Conservation (phyloP, 352 stramenopile species). For the Pythium graminicola region DNA sequence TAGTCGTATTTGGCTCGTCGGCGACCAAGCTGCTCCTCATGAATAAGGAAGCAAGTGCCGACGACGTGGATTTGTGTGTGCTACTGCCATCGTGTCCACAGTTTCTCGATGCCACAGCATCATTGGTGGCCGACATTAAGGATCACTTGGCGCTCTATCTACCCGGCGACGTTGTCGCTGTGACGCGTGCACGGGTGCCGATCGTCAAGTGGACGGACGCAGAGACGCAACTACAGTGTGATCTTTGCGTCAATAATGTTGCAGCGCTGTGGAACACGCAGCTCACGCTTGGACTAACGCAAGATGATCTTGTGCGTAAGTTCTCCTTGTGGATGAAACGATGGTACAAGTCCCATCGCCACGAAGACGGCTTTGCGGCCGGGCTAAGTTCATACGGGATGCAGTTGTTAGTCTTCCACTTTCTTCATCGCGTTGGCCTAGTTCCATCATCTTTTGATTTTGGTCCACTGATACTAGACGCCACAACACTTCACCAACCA, state of each 20-base stretch:
- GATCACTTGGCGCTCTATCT: conserved; percentile 68
- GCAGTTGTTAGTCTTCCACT: conserved; percentile 60
- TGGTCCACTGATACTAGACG: conserved; percentile 1
- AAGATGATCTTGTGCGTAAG: neutral
- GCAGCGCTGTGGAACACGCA: conserved; percentile 74
- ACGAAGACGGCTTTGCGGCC: conserved; percentile 27
- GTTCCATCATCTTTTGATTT: conserved; percentile 44
- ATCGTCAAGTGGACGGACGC: conserved; percentile 59
- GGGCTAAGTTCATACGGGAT: conserved; percentile 67
- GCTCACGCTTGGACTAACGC: conserved; percentile 31
- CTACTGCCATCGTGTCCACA: conserved; percentile 46
- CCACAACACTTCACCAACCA: neutral
- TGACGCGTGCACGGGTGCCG: conserved; percentile 52
- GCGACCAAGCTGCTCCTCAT: conserved; percentile 36
- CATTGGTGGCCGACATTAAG: conserved; percentile 49
- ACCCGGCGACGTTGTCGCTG: conserved; percentile 18
- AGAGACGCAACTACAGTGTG: conserved; percentile 35
- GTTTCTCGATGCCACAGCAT: conserved; percentile 44
- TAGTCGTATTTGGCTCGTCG: conserved; percentile 66
- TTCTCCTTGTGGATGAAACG: conserved; percentile 50
- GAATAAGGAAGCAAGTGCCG: neutral
- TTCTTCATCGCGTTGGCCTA: conserved; percentile 42
- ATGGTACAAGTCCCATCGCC: conserved; percentile 32
- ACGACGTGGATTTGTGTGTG: conserved; percentile 72
- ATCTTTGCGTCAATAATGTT: conserved; percentile 81